Percentiles rank a stretch among this genome's conserved stretches.
Evolutionary conservation across 805 yeast genomes (phyloP).

Genomic region (Schwanniomyces sp.): DNA sequence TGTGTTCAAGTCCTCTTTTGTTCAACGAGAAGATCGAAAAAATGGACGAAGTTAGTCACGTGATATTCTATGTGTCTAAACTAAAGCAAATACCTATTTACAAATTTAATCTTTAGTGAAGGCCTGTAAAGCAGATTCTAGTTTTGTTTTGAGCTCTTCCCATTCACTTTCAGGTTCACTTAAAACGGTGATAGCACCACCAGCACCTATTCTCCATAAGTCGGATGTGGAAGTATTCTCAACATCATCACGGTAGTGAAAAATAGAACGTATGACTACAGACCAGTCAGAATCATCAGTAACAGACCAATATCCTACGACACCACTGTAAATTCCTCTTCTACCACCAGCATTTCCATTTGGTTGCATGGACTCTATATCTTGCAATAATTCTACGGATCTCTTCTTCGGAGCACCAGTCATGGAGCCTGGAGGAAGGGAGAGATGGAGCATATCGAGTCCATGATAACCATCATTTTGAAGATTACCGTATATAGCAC

Average conservation of each 20-base stretch:
- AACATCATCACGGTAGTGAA: conserved; percentile 56
- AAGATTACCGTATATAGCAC: conserved; percentile 75
- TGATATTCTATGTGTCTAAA: background rate
- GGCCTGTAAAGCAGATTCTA: conserved; percentile 77
- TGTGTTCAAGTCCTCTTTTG: background rate
- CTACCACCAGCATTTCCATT: conserved; percentile 44
- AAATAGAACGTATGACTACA: conserved; percentile 85
- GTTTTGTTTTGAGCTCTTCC: conserved; percentile 84
- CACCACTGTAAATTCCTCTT: conserved; percentile 89
- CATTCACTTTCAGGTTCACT: conserved; percentile 84
- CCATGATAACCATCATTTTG: conserved; percentile 51
- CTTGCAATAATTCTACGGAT: conserved; percentile 78
- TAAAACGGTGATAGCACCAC: conserved; percentile 94
- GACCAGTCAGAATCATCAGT: conserved; percentile 93
- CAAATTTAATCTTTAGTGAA: conserved; percentile 34
- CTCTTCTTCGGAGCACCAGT: conserved; percentile 98
- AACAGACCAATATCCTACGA: conserved; percentile 91
- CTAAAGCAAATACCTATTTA: background rate
- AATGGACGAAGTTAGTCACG: background rate
- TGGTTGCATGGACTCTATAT: conserved; percentile 47
- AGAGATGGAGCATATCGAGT: conserved; percentile 70
- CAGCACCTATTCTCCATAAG: conserved; percentile 91
- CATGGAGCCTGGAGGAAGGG: conserved; percentile 98
- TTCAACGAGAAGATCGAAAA: background rate
- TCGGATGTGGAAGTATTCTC: conserved; percentile 19